Evolutionary conservation across 2,329 filamentous ascomycete genomes (phyloP).

Genomic region (Apiospora malaysiana): DNA sequence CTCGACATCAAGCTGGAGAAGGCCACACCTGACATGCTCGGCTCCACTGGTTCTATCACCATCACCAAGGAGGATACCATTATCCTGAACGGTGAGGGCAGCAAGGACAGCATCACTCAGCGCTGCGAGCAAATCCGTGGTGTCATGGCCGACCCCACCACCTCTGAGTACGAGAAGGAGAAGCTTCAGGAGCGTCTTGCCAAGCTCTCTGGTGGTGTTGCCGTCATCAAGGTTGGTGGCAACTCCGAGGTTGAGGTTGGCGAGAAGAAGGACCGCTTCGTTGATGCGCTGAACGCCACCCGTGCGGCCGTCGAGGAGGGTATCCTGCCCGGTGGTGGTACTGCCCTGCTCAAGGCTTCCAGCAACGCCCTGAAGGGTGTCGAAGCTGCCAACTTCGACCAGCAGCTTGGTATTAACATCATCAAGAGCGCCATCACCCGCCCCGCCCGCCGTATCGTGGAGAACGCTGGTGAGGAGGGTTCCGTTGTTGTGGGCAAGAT

Average conservation of each 20-base stretch:
- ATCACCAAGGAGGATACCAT: conserved; percentile 99
- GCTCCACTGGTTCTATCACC: conserved; percentile 96
- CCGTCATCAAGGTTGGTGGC: conserved; percentile 98
- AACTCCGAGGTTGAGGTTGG: conserved; percentile 97
- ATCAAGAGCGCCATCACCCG: conserved; percentile 98
- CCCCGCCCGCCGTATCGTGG: conserved; percentile 92
- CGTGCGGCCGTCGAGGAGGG: conserved; percentile 98
- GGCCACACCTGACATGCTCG: conserved; percentile 93
- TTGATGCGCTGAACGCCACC: conserved; percentile 97
- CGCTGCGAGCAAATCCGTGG: conserved; percentile 99
- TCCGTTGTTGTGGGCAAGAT: conserved; percentile 98
- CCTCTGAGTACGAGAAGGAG: conserved; percentile 99
- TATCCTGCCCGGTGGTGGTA: conserved; percentile 98
- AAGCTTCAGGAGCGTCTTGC: conserved; percentile 99
- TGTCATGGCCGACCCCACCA: conserved; percentile 90
- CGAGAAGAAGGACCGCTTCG: conserved; percentile 99
- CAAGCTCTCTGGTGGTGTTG: conserved; percentile 98
- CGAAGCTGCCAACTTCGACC: conserved; percentile 96
- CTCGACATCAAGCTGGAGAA: conserved; percentile 99
- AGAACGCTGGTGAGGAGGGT: conserved; percentile 96
- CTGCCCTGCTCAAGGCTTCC: conserved; percentile 95
- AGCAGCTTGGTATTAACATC: conserved; percentile 97
- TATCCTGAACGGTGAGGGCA: conserved; percentile 94
- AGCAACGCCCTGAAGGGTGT: conserved; percentile 83
- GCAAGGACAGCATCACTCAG: conserved; percentile 91